Conservation (phyloP, 148 eudicot genomes). For the Camellia lanceoleosa region DNA sequence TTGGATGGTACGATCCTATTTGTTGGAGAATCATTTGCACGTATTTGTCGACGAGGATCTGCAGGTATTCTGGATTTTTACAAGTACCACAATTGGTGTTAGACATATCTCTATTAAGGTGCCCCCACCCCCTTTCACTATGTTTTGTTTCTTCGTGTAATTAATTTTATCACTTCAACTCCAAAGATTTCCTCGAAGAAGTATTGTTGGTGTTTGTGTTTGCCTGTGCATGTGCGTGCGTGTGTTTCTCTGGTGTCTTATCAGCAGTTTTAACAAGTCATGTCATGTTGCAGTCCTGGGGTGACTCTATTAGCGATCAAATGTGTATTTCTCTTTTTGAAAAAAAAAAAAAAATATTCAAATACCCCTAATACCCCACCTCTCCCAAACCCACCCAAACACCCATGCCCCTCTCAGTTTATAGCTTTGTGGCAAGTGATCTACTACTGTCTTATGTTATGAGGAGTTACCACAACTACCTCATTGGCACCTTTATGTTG, state of each 20-base stretch:
- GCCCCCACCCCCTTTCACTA: not conserved
- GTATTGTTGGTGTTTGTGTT: not conserved
- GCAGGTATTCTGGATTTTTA: conserved; percentile 47
- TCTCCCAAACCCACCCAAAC: too few species aligned
- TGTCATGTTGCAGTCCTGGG: not conserved
- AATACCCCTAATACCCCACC: too few species aligned
- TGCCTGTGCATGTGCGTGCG: not conserved
- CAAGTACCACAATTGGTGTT: conserved; percentile 1
- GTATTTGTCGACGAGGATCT: conserved; percentile 91
- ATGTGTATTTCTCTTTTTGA: too few species aligned
- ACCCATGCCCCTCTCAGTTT: too few species aligned
- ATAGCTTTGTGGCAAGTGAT: too few species aligned
- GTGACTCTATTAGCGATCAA: not conserved
- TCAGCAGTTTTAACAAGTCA: not conserved
- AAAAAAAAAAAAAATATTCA: too few species aligned
- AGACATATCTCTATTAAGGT: not conserved
- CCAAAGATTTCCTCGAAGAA: not conserved
- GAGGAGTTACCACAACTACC: not conserved
- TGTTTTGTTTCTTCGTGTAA: not conserved
- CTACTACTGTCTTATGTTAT: not conserved
- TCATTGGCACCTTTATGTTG: not conserved
- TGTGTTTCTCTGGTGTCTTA: conserved; percentile 4
- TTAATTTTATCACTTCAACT: not conserved
- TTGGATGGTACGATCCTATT: conserved; percentile 46
- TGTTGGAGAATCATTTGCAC: conserved; percentile 72